Percentiles rank a stretch among this genome's conserved stretches.
Evolutionary conservation across 495 filamentous ascomycete species (phyloP).

Genomic region (Talaromyces ruber): DNA sequence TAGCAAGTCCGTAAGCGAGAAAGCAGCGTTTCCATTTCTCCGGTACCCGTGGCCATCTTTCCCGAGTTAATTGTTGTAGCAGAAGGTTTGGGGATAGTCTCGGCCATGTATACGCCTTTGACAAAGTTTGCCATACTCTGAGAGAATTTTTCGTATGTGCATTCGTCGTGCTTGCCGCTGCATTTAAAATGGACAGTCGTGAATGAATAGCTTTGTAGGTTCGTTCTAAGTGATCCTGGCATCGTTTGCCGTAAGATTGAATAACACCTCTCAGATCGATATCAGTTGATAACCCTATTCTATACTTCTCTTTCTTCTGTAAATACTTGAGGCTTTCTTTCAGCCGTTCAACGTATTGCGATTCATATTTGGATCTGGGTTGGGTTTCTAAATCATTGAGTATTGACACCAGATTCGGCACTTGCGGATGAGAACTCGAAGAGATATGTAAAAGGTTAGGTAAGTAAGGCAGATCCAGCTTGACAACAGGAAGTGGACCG

Average conservation of each 20-base stretch:
- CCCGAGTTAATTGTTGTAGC: conserved; percentile 11
- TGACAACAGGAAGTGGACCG: too few species aligned
- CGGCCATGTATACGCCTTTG: conserved; percentile 6
- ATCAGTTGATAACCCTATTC: not conserved
- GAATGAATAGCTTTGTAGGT: not conserved
- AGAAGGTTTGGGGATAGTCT: conserved; percentile 16
- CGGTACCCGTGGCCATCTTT: conserved; percentile 9
- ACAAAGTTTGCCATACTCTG: conserved; percentile 6
- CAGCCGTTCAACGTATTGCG: conserved; percentile 15
- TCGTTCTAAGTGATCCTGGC: not conserved
- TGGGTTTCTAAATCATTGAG: conserved; percentile 3
- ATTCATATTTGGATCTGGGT: conserved; percentile 14
- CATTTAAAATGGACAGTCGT: not conserved
- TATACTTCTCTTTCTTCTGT: conserved; percentile 2
- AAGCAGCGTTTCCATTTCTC: conserved; percentile 13
- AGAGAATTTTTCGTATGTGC: conserved; percentile 8
- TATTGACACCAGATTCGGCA: conserved; percentile 6
- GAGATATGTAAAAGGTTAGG: conserved; percentile 1
- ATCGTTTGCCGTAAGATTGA: not conserved
- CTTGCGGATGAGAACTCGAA: conserved; percentile 1
- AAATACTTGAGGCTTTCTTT: conserved; percentile 9
- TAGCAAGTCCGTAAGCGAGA: conserved; percentile 25
- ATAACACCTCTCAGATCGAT: conserved; percentile 2
- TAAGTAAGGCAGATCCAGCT: too few species aligned
- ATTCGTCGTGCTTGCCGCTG: not conserved